phyloP scores from a whole-genome alignment of 2,329 filamentous ascomycete species.

The Cladophialophora bantiana region DNA sequence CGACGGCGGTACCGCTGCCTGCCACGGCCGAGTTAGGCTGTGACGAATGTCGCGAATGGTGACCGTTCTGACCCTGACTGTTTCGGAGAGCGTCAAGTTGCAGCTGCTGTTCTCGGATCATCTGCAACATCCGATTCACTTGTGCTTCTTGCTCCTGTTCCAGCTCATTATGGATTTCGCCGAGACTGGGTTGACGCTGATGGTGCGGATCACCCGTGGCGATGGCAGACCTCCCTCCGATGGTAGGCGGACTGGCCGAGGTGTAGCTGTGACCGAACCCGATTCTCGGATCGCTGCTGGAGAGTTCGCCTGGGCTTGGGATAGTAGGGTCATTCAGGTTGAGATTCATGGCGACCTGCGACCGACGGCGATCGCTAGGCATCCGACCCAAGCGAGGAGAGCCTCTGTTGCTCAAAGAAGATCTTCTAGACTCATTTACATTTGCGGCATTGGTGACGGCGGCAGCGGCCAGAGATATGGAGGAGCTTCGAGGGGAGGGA shows the following conservation, averaged over 20 bases:
- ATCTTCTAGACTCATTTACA: constrained; percentile 66
- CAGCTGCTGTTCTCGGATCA: constrained; percentile 57
- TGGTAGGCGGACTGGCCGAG: constrained; percentile 53
- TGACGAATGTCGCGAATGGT: constrained; percentile 20
- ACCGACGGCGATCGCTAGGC: constrained; percentile 53
- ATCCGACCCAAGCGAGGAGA: constrained; percentile 43
- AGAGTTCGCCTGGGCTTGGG: constrained; percentile 47
- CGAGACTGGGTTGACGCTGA: constrained; percentile 56
- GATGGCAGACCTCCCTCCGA: constrained; percentile 52
- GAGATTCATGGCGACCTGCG: constrained; percentile 49
- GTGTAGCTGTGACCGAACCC: constrained; percentile 48
- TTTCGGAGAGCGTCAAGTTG: constrained; percentile 52
- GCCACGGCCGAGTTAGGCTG: constrained; percentile 40
- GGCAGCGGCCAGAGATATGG: constrained; percentile 76
- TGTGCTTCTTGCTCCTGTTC: constrained; percentile 61
- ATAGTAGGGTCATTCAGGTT: constrained; percentile 50
- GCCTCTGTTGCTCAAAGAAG: constrained; percentile 47
- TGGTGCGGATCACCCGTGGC: constrained; percentile 56
- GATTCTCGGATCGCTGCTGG: constrained; percentile 48
- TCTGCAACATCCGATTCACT: constrained; percentile 59
- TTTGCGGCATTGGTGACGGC: constrained; percentile 80
- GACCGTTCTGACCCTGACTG: constrained; percentile 42
- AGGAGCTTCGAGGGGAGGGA: constrained; percentile 63
- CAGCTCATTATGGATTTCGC: constrained; percentile 59
- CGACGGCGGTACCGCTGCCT: constrained; percentile 48